phyloP scores from a whole-genome alignment of 2,329 filamentous ascomycete genomes.

The Pseudocercospora ulei region DNA sequence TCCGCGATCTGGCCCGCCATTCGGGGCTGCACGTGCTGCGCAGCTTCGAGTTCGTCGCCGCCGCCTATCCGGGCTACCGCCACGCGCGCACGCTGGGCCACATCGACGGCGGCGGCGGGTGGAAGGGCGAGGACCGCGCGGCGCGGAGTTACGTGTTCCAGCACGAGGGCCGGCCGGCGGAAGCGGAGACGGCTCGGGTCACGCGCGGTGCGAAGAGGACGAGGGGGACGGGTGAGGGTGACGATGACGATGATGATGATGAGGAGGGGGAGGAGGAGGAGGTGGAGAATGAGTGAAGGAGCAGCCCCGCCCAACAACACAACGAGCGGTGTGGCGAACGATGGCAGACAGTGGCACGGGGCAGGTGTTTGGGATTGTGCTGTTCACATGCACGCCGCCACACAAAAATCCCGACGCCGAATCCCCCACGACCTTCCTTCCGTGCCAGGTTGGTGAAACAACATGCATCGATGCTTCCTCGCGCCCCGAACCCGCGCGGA shows the following conservation, averaged over 20 bases:
- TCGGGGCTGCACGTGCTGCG: slow-evolving; percentile 58
- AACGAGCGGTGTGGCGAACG: no score
- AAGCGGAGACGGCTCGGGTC: slow-evolving; percentile 15
- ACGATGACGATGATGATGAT: slow-evolving; percentile 23
- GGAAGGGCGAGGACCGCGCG: slow-evolving; percentile 43
- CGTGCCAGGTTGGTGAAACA: no score
- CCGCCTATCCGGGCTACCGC: slow-evolving; percentile 61
- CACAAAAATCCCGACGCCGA: no score
- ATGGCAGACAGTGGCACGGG: no score
- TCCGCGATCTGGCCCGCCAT: slow-evolving; percentile 75
- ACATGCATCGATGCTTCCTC: no score
- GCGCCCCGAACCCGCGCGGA: no score
- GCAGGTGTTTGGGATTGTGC: no score
- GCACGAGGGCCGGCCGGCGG: slow-evolving; percentile 30
- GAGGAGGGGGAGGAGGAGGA: no score
- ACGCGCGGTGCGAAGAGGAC: slow-evolving; percentile 19
- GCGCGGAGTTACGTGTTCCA: slow-evolving; percentile 43
- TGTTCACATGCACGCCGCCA: no score
- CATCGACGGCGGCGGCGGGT: slow-evolving; percentile 39
- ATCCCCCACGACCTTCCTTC: no score
- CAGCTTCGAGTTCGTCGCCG: slow-evolving; percentile 60
- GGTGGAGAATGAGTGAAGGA: no score
- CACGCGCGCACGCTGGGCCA: slow-evolving; percentile 64
- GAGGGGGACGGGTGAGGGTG: slow-evolving; percentile 21
- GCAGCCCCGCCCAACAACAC: no score